Percentiles rank a stretch among this genome's conserved stretches.
These are phyloP conservation scores for Phytopythium oedochilum DNA, from an alignment of 352 stramenopile species.

Conservation along the genomic window DNA sequence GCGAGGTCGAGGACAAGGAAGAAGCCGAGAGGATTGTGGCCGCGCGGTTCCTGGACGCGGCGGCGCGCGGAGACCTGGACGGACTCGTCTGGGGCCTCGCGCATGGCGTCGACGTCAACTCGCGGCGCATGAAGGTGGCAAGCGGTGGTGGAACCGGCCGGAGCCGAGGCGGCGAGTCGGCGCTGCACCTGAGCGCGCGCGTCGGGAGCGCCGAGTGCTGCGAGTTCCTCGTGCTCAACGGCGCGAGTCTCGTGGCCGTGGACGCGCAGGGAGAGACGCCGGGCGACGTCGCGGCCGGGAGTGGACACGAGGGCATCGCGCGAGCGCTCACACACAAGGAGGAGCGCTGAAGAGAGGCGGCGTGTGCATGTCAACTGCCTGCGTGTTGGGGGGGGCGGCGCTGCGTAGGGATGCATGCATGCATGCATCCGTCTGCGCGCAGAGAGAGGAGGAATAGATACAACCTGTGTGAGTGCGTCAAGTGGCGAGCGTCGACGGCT, in stretches of 20 bases:
- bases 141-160: slow-evolving; percentile 14
- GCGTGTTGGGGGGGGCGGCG: too few species aligned
- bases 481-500: slow-evolving; percentile 10
- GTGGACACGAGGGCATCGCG: slow-evolving; percentile 60
- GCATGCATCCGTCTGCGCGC: not conserved
- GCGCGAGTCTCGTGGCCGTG: slow-evolving; percentile 49
- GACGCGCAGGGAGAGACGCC: slow-evolving; percentile 48
- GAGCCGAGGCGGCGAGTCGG: slow-evolving; percentile 38
- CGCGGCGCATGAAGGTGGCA: slow-evolving; percentile 5
- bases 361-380: not conserved
- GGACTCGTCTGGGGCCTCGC: slow-evolving; percentile 79
- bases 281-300: slow-evolving; percentile 52
- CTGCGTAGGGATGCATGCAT: too few species aligned
- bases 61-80: slow-evolving; percentile 27
- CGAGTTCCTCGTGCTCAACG: slow-evolving; percentile 80
- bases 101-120: slow-evolving; percentile 78
- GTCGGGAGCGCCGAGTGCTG: slow-evolving; percentile 39
- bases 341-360: not conserved
- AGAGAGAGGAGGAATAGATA: slow-evolving; percentile 4
- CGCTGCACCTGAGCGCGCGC: slow-evolving; percentile 48
- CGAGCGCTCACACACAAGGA: slow-evolving; percentile 57
- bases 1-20: slow-evolving; percentile 1
- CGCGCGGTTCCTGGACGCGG: slow-evolving; percentile 43
- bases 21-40: slow-evolving; percentile 22
- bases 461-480: slow-evolving; percentile 10